A percentile compares a stretch with the other conserved stretches of the same genome.
These are phyloP conservation scores for Crotalaria pallida DNA, from an alignment of 306 rosid species.

Conservation along the genomic window DNA sequence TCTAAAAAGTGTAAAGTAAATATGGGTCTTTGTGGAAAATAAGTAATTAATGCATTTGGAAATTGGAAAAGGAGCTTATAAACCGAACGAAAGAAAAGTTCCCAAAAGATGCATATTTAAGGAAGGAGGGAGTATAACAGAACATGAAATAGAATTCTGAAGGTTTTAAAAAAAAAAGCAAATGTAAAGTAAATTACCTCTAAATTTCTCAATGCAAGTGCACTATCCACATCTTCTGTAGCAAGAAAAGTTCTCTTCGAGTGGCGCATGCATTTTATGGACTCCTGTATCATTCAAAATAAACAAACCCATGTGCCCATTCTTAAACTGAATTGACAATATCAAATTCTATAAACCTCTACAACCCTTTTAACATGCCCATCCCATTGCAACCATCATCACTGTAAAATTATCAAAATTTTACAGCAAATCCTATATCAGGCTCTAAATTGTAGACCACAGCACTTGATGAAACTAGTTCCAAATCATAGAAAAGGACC, in stretches of 20 bases:
- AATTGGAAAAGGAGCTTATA: too few relatives aligned
- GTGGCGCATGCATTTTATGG: slow-evolving; percentile 94
- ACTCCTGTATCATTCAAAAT: slow-evolving; percentile 55
- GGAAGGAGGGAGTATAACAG: too few relatives aligned
- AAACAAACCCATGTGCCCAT: background rate
- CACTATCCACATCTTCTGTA: slow-evolving; percentile 74
- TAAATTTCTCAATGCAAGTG: slow-evolving; percentile 76
- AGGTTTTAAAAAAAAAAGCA: background rate
- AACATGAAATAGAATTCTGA: background rate
- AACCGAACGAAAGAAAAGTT: too few relatives aligned
- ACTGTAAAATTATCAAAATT: background rate
- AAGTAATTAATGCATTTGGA: too few relatives aligned
- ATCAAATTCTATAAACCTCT: background rate
- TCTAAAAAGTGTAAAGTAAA: too few relatives aligned
- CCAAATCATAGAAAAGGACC: too few relatives aligned
- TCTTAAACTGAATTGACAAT: background rate
- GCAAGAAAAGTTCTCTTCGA: slow-evolving; percentile 63
- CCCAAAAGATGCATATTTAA: too few relatives aligned
- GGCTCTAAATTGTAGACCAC: too few relatives aligned
- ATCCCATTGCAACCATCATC: background rate
- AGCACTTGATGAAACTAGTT: too few relatives aligned
- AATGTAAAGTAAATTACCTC: slow-evolving; percentile 46
- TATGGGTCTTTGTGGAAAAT: too few relatives aligned
- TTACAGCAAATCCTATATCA: background rate
- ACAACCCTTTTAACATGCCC: background rate